phyloP scores from a whole-genome alignment of 2,329 filamentous ascomycete genomes.

The Boeremia exigua region DNA sequence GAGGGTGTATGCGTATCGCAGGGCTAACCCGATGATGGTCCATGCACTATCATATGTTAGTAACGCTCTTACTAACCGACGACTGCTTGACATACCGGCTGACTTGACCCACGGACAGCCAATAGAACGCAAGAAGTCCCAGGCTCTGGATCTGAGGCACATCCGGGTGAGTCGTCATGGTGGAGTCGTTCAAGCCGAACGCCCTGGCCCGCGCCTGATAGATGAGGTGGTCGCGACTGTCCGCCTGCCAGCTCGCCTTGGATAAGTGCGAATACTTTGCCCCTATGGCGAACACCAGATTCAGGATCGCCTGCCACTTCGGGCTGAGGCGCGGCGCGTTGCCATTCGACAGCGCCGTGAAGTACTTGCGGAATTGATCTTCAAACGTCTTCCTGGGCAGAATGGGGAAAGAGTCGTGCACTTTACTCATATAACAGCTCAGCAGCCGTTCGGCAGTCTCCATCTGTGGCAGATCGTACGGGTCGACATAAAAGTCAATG shows the following conservation, averaged over 20 bases:
- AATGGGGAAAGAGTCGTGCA: conserved; percentile 31
- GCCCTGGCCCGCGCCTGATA: conserved; percentile 49
- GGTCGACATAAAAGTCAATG: too few species aligned
- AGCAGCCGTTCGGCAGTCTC: too few species aligned
- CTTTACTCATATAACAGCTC: too few species aligned
- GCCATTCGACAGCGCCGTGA: conserved; percentile 22
- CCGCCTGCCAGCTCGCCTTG: conserved; percentile 17
- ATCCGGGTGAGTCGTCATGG: conserved; percentile 42
- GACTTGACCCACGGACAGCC: conserved; percentile 47
- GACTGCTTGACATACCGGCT: conserved; percentile 42
- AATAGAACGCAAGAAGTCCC: conserved; percentile 49
- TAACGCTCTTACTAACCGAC: too few species aligned
- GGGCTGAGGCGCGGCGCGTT: conserved; percentile 24
- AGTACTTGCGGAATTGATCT: conserved; percentile 43
- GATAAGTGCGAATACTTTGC: conserved; percentile 45
- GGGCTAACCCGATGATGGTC: conserved; percentile 43
- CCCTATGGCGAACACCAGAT: conserved; percentile 52
- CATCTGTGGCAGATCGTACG: too few species aligned
- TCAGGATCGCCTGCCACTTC: conserved; percentile 49
- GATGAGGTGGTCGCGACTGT: conserved; percentile 40
- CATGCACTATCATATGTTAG: conserved; percentile 39
- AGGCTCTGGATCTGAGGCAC: conserved; percentile 48
- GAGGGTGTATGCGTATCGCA: conserved; percentile 45
- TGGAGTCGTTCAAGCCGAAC: conserved; percentile 35
- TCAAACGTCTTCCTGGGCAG: conserved; percentile 41